Conservation (phyloP, 129 eudicot species). For the Cynara cardunculus region DNA sequence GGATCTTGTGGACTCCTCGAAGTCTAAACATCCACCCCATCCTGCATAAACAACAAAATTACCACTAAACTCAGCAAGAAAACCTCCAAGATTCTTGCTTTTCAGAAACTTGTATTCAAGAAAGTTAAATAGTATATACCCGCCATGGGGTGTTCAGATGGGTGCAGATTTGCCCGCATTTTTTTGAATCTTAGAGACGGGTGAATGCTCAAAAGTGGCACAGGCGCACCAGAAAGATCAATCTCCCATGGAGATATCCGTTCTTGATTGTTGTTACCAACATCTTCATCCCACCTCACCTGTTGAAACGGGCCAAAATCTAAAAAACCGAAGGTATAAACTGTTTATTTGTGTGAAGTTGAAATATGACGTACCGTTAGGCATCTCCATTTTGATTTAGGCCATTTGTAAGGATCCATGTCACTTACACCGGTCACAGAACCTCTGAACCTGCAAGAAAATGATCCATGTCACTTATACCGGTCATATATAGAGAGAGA, state of each 20-base stretch:
- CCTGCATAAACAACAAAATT: conserved; percentile 34
- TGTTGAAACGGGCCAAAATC: conserved; percentile 15
- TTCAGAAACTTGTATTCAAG: neutral
- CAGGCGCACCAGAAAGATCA: conserved; percentile 60
- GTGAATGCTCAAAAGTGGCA: conserved; percentile 69
- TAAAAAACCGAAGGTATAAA: neutral
- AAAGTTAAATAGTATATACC: conserved; percentile 30
- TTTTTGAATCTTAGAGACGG: conserved; percentile 71
- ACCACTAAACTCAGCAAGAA: conserved; percentile 6
- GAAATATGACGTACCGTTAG: conserved; percentile 48
- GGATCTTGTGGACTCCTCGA: conserved; percentile 86
- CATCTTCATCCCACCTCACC: conserved; percentile 98
- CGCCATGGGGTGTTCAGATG: conserved; percentile 43
- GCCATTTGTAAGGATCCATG: conserved; percentile 87
- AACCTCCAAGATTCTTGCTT: neutral
- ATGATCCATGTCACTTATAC: neutral
- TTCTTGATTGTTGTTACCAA: conserved; percentile 55
- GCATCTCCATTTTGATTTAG: conserved; percentile 93
- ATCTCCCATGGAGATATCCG: conserved; percentile 95
- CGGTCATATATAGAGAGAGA: too few relatives aligned
- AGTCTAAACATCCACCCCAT: conserved; percentile 71
- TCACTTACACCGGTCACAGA: conserved; percentile 68
- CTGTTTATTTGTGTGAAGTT: neutral
- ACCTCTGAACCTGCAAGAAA: conserved; percentile 69
- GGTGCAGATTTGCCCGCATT: conserved; percentile 56